Evolutionary conservation across 768 basidiomycete genomes (phyloP), one percentile per base, ranked within the genome.

Genomic region (Pholiota molesta): DNA sequence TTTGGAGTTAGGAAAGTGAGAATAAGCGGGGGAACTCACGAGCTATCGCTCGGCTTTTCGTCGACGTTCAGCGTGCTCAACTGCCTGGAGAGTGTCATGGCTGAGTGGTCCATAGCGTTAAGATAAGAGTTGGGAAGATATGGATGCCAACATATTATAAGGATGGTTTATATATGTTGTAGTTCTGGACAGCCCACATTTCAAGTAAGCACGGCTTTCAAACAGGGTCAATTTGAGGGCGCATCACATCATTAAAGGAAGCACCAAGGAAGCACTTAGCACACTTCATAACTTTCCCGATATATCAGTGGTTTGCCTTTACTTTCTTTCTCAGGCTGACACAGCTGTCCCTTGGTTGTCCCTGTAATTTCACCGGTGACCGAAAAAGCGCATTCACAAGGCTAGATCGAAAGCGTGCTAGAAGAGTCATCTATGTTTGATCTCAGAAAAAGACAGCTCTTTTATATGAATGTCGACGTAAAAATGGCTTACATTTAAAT

Each of bases 131-230:
- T 55, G 8, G 17, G 23, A 37, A 14, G 54, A 55, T 23, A 7
- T 40, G 55, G 5, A 37, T 17, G 23, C n/a, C 26, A 42, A 29
- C 17, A 44, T 28, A 28, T n/a, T 26, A 29, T 28, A 42, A 54
- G 33, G 53, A 39, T 3, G 40, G 55, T 40, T 56, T 56, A 39
- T 56, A 56, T 56, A 56, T 17, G 37, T 19, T 19, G 40, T n/a
- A n/a, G 11, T 26, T 14, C 19, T 23, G 21, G 5, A 13, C 11
- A 49, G 47, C 47, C 47, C 47, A 49, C 47, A 49, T 9, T 26
- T 13, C 26, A 26, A 26, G 23, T 19, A 49, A 49, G 21, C 19
- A 49, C 21, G 47, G n/a, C 16, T 14, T 44, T n/a, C 42, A 44
- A 44, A 14, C 42, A 44, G 42, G 17, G 42, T 44, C n/a, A 44